These are phyloP conservation scores for Citrus sinensis DNA, from an alignment of 345 rosid species.

Conservation along the genomic window DVS_A1.0 CM039167.1:2979001-2979500, in stretches of 20 bases:
- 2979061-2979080: not conserved
- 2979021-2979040: not conserved
- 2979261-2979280: conserved; percentile 42
- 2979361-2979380: conserved; percentile 2
- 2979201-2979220: conserved; percentile 38
- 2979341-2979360: not conserved
- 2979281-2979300: conserved; percentile 41
- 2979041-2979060: not conserved
- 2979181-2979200: conserved; percentile 37
- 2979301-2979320: not conserved
- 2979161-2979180: not conserved
- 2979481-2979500: conserved; percentile 11
- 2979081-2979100: not conserved
- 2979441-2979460: conserved; percentile 19
- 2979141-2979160: no score
- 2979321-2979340: not conserved
- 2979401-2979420: conserved; percentile 43
- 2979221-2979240: conserved; percentile 54
- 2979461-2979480: conserved; percentile 19
- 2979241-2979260: conserved; percentile 54
- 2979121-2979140: no score
- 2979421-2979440: conserved; percentile 40
- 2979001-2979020: not conserved
- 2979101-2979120: not conserved
- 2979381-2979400: conserved; percentile 53